phyloP scores from a whole-genome alignment of 164 flowering plant genomes.

The Houttuynia cordata region DNA sequence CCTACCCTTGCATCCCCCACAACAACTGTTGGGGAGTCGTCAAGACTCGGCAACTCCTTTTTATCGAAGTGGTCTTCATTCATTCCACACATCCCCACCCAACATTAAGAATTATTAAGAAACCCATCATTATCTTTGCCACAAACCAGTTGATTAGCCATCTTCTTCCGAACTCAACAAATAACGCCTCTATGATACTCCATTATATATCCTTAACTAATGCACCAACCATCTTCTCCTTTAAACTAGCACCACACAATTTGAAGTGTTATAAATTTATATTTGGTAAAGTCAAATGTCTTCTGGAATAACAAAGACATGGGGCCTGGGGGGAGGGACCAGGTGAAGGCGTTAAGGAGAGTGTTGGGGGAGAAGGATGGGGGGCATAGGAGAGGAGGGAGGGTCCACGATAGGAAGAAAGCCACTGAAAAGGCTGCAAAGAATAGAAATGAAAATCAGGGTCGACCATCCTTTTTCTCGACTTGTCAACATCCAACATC shows the following conservation, averaged over 20 bases:
- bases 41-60: neutral
- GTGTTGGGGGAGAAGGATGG: neutral
- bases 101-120: neutral
- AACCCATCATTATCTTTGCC: neutral
- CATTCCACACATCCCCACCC: neutral
- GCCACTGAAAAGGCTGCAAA: conserved; percentile 14
- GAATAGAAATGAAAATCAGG: conserved; percentile 23
- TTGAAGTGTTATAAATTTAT: neutral
- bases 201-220: no score
- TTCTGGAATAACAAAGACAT: neutral
- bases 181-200: no score
- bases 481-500: conserved; percentile 18
- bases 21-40: neutral
- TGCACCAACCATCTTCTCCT: neutral
- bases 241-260: neutral
- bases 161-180: neutral
- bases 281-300: no score
- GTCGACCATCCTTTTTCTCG: conserved; percentile 12
- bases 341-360: neutral
- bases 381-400: conserved; percentile 1
- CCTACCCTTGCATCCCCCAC: neutral
- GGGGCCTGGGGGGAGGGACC: neutral
- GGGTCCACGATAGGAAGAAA: conserved; percentile 5
- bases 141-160: no score
- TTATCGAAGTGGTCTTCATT: neutral